These are phyloP conservation scores for Penicillium nordicum DNA, from an alignment of 2,329 filamentous ascomycete species.

Conservation along the genomic window DNA sequence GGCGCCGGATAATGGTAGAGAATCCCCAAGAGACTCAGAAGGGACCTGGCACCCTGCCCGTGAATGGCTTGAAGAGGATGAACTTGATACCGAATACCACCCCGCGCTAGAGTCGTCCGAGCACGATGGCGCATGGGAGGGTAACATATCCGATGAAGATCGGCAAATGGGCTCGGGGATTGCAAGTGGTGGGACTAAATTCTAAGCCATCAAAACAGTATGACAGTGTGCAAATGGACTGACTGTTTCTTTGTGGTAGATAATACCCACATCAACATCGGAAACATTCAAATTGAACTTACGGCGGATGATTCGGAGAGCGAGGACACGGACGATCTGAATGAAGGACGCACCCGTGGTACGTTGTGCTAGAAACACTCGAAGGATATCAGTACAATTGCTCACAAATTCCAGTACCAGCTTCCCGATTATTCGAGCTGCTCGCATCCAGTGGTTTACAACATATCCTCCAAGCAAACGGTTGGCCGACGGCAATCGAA, in stretches of 20 bases:
- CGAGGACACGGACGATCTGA: slow-evolving; percentile 35
- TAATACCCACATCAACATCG: slow-evolving; percentile 41
- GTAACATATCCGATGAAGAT: slow-evolving; percentile 29
- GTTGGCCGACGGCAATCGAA: slow-evolving; percentile 16
- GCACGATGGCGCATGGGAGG: slow-evolving; percentile 12
- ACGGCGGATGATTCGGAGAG: slow-evolving; percentile 38
- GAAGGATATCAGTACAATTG: not conserved
- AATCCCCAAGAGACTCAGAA: slow-evolving; percentile 24
- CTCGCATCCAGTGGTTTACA: slow-evolving; percentile 54
- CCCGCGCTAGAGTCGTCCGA: slow-evolving; percentile 10
- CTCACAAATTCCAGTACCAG: slow-evolving; percentile 28
- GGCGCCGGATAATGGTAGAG: slow-evolving; percentile 11
- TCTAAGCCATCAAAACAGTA: no score
- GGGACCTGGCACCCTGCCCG: slow-evolving; percentile 36
- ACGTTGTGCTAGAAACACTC: slow-evolving; percentile 1
- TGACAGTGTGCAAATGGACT: not conserved
- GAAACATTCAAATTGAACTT: slow-evolving; percentile 32
- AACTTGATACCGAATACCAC: slow-evolving; percentile 20
- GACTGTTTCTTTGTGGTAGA: slow-evolving; percentile 1
- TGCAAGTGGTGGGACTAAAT: slow-evolving; percentile 6
- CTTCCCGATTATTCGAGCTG: slow-evolving; percentile 51
- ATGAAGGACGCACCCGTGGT: slow-evolving; percentile 24
- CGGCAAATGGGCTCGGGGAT: slow-evolving; percentile 51
- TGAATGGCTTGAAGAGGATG: slow-evolving; percentile 41
- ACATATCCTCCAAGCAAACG: slow-evolving; percentile 47